Conservation (phyloP, 2,329 filamentous ascomycete species). For the Pseudogymnoascus sp. region DNA sequence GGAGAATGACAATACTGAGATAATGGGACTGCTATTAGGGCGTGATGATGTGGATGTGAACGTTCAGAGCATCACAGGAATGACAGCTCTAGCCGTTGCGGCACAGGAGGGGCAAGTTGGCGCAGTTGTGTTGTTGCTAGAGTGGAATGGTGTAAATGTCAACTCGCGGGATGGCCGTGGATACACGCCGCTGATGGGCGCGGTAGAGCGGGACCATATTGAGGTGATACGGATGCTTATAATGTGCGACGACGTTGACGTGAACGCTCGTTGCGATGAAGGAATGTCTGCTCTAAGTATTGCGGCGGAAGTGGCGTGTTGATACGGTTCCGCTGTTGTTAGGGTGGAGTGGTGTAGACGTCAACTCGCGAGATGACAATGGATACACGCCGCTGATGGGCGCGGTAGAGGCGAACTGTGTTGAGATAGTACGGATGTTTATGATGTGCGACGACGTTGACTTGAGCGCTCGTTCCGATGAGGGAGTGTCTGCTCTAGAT, state of each 20-base stretch:
- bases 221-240: not conserved
- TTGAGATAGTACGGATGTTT: not conserved
- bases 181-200: too few relatives aligned
- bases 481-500: not conserved
- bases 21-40: not conserved
- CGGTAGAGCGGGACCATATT: not conserved
- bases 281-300: not conserved
- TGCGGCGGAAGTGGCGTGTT: too few relatives aligned
- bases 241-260: not conserved
- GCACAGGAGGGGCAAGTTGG: too few relatives aligned
- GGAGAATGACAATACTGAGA: not conserved
- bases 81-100: not conserved
- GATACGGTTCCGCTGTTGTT: too few relatives aligned
- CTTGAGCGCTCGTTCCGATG: not conserved
- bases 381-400: too few relatives aligned
- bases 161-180: too few relatives aligned
- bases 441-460: not conserved
- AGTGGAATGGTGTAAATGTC: too few relatives aligned
- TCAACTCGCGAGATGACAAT: too few relatives aligned
- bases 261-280: not conserved
- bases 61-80: not conserved
- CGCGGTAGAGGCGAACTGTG: too few relatives aligned
- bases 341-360: too few relatives aligned
- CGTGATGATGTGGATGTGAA: not conserved
- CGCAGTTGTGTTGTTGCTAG: too few relatives aligned